Evolutionary conservation across 352 stramenopile species (phyloP), one percentile per base, ranked within the genome.

Genomic region (Phytopythium litorale): DNA sequence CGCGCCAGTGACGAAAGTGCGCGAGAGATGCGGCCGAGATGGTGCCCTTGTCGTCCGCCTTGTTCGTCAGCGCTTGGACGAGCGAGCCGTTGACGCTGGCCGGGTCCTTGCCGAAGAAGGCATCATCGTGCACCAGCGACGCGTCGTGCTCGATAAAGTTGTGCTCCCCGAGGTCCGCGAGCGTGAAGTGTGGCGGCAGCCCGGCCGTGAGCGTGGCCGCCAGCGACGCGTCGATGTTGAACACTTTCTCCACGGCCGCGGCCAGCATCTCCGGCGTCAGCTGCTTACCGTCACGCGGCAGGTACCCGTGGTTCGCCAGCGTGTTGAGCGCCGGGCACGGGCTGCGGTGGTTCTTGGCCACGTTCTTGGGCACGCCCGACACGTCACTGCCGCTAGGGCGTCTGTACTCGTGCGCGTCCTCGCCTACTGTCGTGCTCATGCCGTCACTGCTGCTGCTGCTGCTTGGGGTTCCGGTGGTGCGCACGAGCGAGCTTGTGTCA

Each of bases 111-210:
- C 72, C 63, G 35, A 78, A 78, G 60, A 64, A 77, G 25, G 63
- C 46, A 60, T 92, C 83, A 51, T 84, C 71, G 60, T 87, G 83
- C 5, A 88, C 70, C 40, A 92, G 62, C 11, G 82, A 92, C 21
- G 84, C 81, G 52, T 92, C 81, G 61, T 91, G 82, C 57, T 92
- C 83, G 23, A 91, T 76, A 16, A 83, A 75, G 40, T 81, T 74
- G 73, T 88, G 81, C n/a, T 73, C 63, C 1, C 74, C 59, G 8
- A 92, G 63, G 48, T 87, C 75, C 0, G 77, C 67, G 12, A 92
- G 70, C 18, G 79, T 78, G 50, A 90, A 81, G 40, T 70, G 53
- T 23, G 49, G 33, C 19, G 74, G 65, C 52, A 89, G 66, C 7
- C 12, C 57, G 33, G 45, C 62, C 25, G 71, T 64, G 25, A 90